Evolutionary conservation across 441 rosid species (phyloP).

Genomic region (Jatropha podagrica): DNA sequence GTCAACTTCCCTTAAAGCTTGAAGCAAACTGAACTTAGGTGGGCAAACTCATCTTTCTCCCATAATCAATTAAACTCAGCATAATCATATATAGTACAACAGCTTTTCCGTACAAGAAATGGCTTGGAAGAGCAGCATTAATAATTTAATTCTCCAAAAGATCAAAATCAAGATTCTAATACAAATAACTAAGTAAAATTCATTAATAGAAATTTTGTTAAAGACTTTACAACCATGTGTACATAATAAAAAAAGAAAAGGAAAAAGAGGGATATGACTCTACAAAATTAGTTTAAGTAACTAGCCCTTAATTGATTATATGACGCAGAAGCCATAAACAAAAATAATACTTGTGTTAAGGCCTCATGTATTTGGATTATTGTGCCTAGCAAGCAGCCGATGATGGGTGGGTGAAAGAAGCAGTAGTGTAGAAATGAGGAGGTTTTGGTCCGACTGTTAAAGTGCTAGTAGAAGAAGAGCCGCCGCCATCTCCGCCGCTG

Average conservation of each 20-base stretch:
- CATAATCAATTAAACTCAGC: not conserved
- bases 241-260: constrained; percentile 1
- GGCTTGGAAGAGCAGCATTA: not conserved
- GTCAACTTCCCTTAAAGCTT: constrained; percentile 4
- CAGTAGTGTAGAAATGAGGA: constrained; percentile 22
- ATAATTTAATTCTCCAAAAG: not conserved
- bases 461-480: constrained; percentile 14
- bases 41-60: not conserved
- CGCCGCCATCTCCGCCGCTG: constrained; percentile 17
- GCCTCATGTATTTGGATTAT: not conserved
- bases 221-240: constrained; percentile 15
- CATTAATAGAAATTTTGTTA: constrained; percentile 3
- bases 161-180: not conserved
- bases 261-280: not conserved
- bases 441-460: constrained; percentile 32
- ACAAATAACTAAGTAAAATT: not conserved
- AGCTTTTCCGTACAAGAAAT: not conserved
- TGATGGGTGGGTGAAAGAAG: constrained; percentile 32
- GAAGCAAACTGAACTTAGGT: constrained; percentile 1
- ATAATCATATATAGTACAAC: not conserved
- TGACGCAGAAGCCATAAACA: constrained; percentile 11
- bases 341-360: constrained; percentile 16
- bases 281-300: constrained; percentile 16
- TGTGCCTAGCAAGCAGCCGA: constrained; percentile 39
- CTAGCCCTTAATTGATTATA: not conserved